Evolutionary conservation across 2,329 filamentous ascomycete species (phyloP), one percentile per base, ranked within the genome.

Genomic region (Pseudogymnoascus sp.): DNA sequence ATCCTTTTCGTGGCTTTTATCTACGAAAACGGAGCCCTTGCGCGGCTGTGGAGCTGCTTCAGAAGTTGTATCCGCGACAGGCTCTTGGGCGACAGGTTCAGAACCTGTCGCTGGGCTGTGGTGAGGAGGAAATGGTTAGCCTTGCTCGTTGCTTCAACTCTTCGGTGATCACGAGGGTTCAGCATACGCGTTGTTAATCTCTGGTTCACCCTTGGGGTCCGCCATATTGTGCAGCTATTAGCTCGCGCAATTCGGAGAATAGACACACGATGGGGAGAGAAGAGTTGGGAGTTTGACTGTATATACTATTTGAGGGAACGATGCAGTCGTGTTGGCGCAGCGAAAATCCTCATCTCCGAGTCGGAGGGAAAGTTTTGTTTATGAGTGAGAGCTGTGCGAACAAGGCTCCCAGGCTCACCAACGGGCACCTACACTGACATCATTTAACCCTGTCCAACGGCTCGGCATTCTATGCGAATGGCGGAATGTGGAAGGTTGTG

Each of bases 1-100:
- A 10, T 64, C 64, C 39, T 65, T 66, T 29, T 63, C 63, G 21
- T 29, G 61, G 36, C 58, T 59, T 13, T 64, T 58, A 60, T 69
- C 65, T 8, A 48, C 40, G 31, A 68, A 65, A 33, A 64, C 58
- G 8, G 65, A 68, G 9, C 36, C 58, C 42, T 67, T 66, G 42
- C 64, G 63, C 58, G 39, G 10, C n/a, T 36, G 21, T 8, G 27
- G 10, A 35, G 40, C 1, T 25, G 15, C n/a, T 4, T 29, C 35
- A 39, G 45, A 15, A 55, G 29, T 21, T 33, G 29, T n/a, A 5
- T 42, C 33, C 10, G 48, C 48, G n/a, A 35, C 29, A 55, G 48
- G 9, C 35, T 55, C 48, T 21, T 3, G 2, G 21, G 4, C 21
- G 21, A 21, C 21, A 21, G 21, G 21, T 21, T 21, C 21, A 3